Percentiles rank a stretch among this genome's conserved stretches.
phyloP scores from a whole-genome alignment of 164 flowering plant species.

The Annona cherimola region DNA sequence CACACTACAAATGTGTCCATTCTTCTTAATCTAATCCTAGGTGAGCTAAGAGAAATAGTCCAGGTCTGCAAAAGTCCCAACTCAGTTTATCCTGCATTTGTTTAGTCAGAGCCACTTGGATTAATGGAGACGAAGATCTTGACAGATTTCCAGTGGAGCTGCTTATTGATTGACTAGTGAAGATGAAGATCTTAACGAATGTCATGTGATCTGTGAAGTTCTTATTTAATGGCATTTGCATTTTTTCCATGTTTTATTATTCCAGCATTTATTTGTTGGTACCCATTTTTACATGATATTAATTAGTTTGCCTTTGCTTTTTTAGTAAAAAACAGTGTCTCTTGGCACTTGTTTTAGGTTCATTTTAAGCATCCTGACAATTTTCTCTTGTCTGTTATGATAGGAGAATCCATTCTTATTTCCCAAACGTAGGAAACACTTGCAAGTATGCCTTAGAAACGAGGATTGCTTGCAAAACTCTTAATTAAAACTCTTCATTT shows the following conservation, averaged over 20 bases:
- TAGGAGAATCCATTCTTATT: neutral
- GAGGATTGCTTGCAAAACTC: neutral
- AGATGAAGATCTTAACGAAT: neutral
- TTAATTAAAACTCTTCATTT: neutral
- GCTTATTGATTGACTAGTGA: neutral
- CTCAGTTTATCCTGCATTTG: too few species aligned
- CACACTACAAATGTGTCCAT: too few species aligned
- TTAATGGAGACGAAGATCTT: neutral
- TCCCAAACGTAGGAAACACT: neutral
- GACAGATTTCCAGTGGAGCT: neutral
- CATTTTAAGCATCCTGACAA: neutral
- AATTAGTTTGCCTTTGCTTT: neutral
- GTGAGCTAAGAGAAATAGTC: too few species aligned
- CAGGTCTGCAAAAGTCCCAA: too few species aligned
- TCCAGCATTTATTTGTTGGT: neutral
- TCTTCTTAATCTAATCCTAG: too few species aligned
- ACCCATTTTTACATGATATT: neutral
- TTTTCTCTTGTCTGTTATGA: neutral
- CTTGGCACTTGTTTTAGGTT: neutral
- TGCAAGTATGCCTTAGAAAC: neutral
- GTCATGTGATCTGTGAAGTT: neutral
- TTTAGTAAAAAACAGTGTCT: neutral
- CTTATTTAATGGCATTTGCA: too few species aligned
- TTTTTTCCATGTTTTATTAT: neutral
- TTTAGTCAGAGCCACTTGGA: too few species aligned